These are phyloP conservation scores for Candida berthetii DNA, from an alignment of 805 yeast species.

Conservation along the genomic window DNA sequence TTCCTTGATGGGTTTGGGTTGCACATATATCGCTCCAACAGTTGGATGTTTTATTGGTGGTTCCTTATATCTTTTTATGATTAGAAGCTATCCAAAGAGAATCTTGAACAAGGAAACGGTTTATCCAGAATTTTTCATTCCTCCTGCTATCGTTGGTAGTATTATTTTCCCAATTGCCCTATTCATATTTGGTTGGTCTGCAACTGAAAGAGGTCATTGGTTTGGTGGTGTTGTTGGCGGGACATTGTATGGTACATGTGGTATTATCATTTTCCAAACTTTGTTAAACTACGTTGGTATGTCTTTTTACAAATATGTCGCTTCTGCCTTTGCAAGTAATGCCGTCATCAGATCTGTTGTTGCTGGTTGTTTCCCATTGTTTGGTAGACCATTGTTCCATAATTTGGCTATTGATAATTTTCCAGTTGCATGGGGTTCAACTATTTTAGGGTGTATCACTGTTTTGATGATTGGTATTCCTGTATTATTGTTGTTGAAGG, in stretches of 20 bases:
- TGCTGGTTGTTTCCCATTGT: constrained; percentile 65
- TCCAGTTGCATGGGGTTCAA: constrained; percentile 51
- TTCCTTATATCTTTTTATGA: constrained; percentile 19
- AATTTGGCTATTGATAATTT: constrained; percentile 43
- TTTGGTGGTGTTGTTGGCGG: constrained; percentile 40
- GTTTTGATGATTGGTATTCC: constrained; percentile 47
- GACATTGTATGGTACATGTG: constrained; percentile 30
- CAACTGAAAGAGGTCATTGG: constrained; percentile 38
- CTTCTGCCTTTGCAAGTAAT: constrained; percentile 65
- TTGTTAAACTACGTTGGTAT: constrained; percentile 55
- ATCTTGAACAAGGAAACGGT: constrained; percentile 21
- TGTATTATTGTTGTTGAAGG: constrained; percentile 42
- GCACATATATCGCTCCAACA: constrained; percentile 38
- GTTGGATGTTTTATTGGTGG: constrained; percentile 40
- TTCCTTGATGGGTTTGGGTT: constrained; percentile 39
- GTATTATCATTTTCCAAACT: constrained; percentile 50
- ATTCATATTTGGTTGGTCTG: constrained; percentile 47
- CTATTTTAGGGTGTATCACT: constrained; percentile 45
- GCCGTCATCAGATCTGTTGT: constrained; percentile 58
- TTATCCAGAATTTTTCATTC: constrained; percentile 37
- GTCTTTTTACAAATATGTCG: constrained; percentile 50
- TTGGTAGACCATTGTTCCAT: constrained; percentile 59
- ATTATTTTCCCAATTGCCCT: constrained; percentile 35
- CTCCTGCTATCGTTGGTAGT: constrained; percentile 34
- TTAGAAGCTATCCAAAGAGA: constrained; percentile 20